A percentile compares a stretch with the other conserved stretches of the same genome.
Evolutionary conservation across 768 basidiomycete genomes (phyloP).

Genomic region (Boletus rubescentipes): DNA sequence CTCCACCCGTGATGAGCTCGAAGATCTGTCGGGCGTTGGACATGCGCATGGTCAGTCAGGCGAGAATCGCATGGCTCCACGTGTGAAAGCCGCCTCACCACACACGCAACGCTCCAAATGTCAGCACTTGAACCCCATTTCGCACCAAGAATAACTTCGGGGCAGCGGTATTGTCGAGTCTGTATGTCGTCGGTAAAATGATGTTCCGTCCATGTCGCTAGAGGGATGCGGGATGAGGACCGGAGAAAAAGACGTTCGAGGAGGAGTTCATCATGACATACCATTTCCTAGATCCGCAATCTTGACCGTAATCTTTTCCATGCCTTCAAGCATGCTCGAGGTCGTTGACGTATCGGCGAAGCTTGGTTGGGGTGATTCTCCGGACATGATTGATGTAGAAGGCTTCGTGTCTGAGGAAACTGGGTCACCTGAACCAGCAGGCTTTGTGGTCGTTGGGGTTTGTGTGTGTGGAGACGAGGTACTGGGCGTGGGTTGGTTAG

Average conservation of each 20-base stretch:
- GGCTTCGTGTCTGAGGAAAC: slow-evolving; percentile 20
- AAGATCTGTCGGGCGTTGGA: slow-evolving; percentile 59
- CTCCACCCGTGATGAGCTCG: slow-evolving; percentile 93
- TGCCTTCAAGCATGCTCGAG: slow-evolving; percentile 35
- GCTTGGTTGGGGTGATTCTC: slow-evolving; percentile 29
- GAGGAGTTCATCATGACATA: slow-evolving; percentile 31
- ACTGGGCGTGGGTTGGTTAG: slow-evolving; percentile 24
- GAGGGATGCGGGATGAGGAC: slow-evolving; percentile 2
- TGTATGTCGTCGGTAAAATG: slow-evolving; percentile 99
- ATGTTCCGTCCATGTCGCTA: slow-evolving; percentile 85
- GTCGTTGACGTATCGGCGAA: slow-evolving; percentile 25
- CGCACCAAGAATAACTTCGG: slow-evolving; percentile 94
- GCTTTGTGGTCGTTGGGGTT: slow-evolving; percentile 20
- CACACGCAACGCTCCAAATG: slow-evolving; percentile 94
- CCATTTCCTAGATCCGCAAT: slow-evolving; percentile 98
- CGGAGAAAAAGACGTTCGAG: neutral
- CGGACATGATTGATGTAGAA: slow-evolving; percentile 28
- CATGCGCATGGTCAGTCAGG: neutral
- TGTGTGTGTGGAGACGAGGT: slow-evolving; percentile 29
- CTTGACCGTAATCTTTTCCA: slow-evolving; percentile 91
- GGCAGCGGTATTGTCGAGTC: slow-evolving; percentile 95
- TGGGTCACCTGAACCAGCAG: slow-evolving; percentile 23
- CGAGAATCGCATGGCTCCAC: neutral
- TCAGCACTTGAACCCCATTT: slow-evolving; percentile 96
- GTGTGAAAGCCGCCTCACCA: slow-evolving; percentile 52